Evolutionary conservation across 148 eudicot species (phyloP).

Genomic region (Beta vulgaris): DNA sequence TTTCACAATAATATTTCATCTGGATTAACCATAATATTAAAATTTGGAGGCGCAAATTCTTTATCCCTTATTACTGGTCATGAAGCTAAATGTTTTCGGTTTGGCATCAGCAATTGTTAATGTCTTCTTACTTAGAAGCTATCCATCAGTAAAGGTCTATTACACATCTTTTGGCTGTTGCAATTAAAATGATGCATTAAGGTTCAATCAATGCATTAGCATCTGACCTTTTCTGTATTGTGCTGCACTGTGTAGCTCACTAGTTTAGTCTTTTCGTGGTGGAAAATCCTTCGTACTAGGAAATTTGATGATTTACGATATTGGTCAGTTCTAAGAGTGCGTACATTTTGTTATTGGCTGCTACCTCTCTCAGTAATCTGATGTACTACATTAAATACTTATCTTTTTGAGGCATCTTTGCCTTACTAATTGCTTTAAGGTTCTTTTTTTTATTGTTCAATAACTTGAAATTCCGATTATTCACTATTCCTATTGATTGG

Average conservation of each 20-base stretch:
- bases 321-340: neutral
- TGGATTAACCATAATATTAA: neutral
- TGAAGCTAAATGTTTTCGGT: neutral
- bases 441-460: no score
- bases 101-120: neutral
- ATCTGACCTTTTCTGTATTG: neutral
- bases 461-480: no score
- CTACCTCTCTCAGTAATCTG: neutral
- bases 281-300: neutral
- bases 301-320: neutral
- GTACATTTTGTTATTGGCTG: constrained; percentile 1
- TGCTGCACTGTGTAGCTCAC: neutral
- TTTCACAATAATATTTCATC: neutral
- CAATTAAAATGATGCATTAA: neutral
- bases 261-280: neutral
- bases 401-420: neutral
- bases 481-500: no score
- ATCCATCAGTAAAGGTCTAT: neutral
- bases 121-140: neutral
- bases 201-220: neutral
- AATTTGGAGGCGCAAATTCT: neutral
- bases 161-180: neutral
- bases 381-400: neutral
- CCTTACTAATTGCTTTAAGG: neutral
- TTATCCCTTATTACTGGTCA: neutral